phyloP scores from a whole-genome alignment of 2,329 filamentous ascomycete species.

The Ascochyta fabae region DNA sequence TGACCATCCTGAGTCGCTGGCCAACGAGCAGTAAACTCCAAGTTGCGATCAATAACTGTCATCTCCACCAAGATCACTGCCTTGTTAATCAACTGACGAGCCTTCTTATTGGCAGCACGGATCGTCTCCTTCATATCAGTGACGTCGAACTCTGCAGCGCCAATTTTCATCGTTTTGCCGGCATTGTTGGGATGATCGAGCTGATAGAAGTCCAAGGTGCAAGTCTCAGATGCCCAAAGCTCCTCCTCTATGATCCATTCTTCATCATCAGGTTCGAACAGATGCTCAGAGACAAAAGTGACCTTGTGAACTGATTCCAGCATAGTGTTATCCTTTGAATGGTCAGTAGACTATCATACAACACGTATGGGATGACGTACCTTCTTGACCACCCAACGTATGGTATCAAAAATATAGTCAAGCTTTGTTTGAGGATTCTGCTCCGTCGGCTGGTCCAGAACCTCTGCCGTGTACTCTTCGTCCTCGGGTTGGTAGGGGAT shows the following conservation, averaged over 20 bases:
- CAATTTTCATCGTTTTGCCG: slow-evolving; percentile 17
- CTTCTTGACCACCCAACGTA: slow-evolving; percentile 25
- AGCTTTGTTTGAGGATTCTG: neutral
- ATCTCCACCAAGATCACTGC: slow-evolving; percentile 18
- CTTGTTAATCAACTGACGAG: neutral
- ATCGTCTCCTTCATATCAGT: slow-evolving; percentile 3
- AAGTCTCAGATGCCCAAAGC: slow-evolving; percentile 19
- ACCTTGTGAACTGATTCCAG: slow-evolving; percentile 3
- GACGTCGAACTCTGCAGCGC: slow-evolving; percentile 20
- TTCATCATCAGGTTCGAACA: neutral
- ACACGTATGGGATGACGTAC: neutral
- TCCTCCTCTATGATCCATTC: slow-evolving; percentile 13
- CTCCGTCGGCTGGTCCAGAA: slow-evolving; percentile 2
- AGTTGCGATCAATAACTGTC: slow-evolving; percentile 21
- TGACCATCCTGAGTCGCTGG: slow-evolving; percentile 1
- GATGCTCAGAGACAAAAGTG: slow-evolving; percentile 3
- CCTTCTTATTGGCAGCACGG: neutral
- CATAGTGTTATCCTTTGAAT: neutral
- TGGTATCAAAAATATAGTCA: slow-evolving; percentile 13
- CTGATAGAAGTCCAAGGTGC: slow-evolving; percentile 19
- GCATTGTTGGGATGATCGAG: slow-evolving; percentile 11
- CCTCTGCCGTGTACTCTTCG: neutral
- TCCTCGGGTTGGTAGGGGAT: slow-evolving; percentile 5
- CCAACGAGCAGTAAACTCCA: slow-evolving; percentile 25
- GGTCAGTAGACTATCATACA: neutral